Evolutionary conservation across 2,329 filamentous ascomycete genomes (phyloP).

Genomic region (Trichoderma citrinoviride): DNA sequence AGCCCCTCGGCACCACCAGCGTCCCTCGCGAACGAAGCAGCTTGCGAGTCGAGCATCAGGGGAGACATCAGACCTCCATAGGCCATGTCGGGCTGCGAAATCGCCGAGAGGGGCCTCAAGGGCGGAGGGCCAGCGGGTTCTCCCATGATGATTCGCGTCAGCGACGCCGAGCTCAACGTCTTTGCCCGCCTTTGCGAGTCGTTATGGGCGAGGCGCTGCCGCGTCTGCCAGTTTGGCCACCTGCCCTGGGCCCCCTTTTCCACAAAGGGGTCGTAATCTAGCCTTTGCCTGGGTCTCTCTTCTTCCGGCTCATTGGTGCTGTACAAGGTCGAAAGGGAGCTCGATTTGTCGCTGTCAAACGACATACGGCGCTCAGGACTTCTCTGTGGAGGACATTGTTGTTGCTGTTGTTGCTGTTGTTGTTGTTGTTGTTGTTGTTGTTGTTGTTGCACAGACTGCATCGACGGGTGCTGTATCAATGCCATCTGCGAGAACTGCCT

Average conservation of each 20-base stretch:
- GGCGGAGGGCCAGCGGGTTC: slow-evolving; percentile 18
- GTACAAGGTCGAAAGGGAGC: slow-evolving; percentile 56
- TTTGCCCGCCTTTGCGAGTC: slow-evolving; percentile 8
- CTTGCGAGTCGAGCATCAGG: not conserved
- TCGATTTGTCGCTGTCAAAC: slow-evolving; percentile 47
- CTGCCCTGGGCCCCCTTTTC: slow-evolving; percentile 22
- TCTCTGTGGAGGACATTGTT: slow-evolving; percentile 18
- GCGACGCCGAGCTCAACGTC: not conserved
- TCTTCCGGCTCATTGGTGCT: slow-evolving; percentile 52
- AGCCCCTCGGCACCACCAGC: not conserved
- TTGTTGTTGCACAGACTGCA: slow-evolving; percentile 6
- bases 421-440: slow-evolving; percentile 10
- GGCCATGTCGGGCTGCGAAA: not conserved
- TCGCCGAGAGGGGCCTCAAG: slow-evolving; percentile 25
- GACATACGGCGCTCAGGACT: slow-evolving; percentile 33
- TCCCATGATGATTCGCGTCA: not conserved
- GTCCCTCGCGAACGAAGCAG: not conserved
- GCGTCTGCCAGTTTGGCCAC: slow-evolving; percentile 6
- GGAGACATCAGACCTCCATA: not conserved
- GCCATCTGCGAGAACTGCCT: not conserved
- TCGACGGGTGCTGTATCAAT: slow-evolving; percentile 2
- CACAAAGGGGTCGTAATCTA: slow-evolving; percentile 35
- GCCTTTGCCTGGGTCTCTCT: slow-evolving; percentile 24
- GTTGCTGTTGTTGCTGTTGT: not conserved
- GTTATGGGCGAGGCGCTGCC: not conserved